Evolutionary conservation across 768 basidiomycete genomes (phyloP), one percentile per base, ranked within the genome.

Genomic region (Tubosaeta brunneosetosa): DNA sequence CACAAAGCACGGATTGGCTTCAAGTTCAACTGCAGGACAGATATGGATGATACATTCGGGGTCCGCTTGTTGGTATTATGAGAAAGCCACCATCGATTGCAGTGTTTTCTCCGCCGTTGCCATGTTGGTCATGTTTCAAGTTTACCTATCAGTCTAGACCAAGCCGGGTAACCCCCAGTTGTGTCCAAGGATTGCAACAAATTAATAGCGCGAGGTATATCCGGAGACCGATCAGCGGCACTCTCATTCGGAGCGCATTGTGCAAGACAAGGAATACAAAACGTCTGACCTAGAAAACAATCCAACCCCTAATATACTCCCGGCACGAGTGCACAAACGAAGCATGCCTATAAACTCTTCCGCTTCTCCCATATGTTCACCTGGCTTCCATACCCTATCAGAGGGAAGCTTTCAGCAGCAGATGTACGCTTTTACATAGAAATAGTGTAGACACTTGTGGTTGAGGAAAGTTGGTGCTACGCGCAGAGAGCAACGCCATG

Each of bases 371-470:
- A 77, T 74, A 44, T 72, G 51, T 76, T 78, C 38, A 74, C 75
- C 7, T 72, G 67, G 32, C 75, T 73, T 1, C 74, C 73, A 55
- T 77, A 60, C 10, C 63, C 53, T 2, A 68, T 71, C 74, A 3
- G 22, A 22, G 22, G 22, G 22, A 22, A 22, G 22, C 22, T 22
- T 22, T 3, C 22, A 22, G 22, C 22, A 22, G 73, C 73, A 10
- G 76, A 66, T 6, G 70, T 74, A 4, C 74, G 10, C 69, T 72
- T 53, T 77, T 76, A n/a, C n/a, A n/a, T n/a, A 42, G 75, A 77
- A 6, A 70, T 72, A 47, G 73, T 74, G 54, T 75, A 2, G 71
- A 64, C 8, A 72, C 61, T 48, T 76, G 74, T 16, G 71, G 71
- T 45, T 74, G 70, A 11, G 74, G 77, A 50, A 72, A 76, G 54